Base-by-base conservation (phyloP, 108 stramenopile species). In the Schizochytrium sp. region DNA sequence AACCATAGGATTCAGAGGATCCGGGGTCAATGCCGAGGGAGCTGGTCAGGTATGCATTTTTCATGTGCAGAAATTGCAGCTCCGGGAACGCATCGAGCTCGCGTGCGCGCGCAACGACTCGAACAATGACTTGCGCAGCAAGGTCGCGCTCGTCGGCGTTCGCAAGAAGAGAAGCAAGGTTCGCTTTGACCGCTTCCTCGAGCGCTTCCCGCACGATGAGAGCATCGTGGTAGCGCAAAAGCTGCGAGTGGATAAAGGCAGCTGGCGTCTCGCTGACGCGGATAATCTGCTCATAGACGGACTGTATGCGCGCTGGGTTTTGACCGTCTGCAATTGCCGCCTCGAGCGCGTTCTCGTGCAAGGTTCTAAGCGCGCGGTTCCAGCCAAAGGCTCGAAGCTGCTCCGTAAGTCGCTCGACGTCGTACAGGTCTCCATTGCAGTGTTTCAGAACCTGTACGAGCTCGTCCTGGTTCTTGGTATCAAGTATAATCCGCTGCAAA, bases 201-300 rank as follows among this genome's bases (percentile, higher is more conserved):
- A 83, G 51, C 16, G 76, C 76, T 4, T 83, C 48, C 10, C 76
- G 76, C 8, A 83, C 76, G 6, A 83, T 1, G 16, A 83, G 45
- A 6, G 45, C 14, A 12, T 53, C 51, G 16, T 23, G 18, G 76
- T 83, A 45, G n/a, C 28, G 45, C 51, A 53, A 8, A 12, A 83
- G 51, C 51, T 83, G 76, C 18, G 45, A 43, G 19, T 83, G 45
- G 5, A 34, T 23, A 83, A 83, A 83, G 12, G 10, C 12, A 12
- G 76, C 76, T 25, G 76, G 76, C 28, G 45, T 83, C 12, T 47
- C 76, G 3, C 23, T 25, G 18, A 83, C 76, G 51, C 76, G 45
- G 23, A 83, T 83, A 16, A 83, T 83, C 76, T 83, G 76, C 76
- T 83, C 76, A 4, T 53, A 83, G 76, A 83, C 76, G 6, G 76